Percentiles rank a stretch among this genome's conserved stretches.
These are phyloP conservation scores for Candida caryicola DNA, from an alignment of 805 yeast genomes.

Conservation along the genomic window DNA sequence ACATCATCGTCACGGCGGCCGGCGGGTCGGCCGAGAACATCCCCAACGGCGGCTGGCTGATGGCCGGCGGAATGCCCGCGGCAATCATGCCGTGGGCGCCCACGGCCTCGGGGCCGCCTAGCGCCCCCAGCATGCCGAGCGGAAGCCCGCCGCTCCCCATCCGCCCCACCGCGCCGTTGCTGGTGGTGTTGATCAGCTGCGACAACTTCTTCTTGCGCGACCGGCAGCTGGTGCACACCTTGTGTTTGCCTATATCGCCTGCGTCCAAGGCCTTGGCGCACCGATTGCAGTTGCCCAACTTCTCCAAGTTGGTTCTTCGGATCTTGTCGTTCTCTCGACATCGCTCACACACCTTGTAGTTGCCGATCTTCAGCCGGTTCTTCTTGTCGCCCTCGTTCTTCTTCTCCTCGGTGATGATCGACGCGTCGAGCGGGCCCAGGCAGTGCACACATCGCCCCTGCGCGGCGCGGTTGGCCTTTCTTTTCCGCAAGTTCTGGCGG, in stretches of 20 bases:
- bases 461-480: constrained; percentile 58
- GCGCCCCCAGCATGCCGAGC: constrained; percentile 1
- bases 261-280: constrained; percentile 52
- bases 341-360: constrained; percentile 61
- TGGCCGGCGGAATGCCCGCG: constrained; percentile 1
- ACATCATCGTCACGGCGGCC: constrained; percentile 6
- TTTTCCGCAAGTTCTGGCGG: constrained; percentile 49
- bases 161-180: constrained; percentile 4
- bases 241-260: constrained; percentile 48
- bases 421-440: constrained; percentile 51
- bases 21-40: constrained; percentile 7
- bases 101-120: constrained; percentile 2
- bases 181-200: constrained; percentile 11
- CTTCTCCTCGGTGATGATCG: constrained; percentile 31
- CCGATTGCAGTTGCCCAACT: constrained; percentile 58
- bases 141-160: constrained; percentile 2
- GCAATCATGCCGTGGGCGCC: constrained; percentile 1
- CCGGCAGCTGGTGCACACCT: constrained; percentile 56
- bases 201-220: constrained; percentile 46
- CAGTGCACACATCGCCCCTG: constrained; percentile 70
- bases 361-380: constrained; percentile 22
- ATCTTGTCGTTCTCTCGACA: constrained; percentile 62
- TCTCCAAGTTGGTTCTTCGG: constrained; percentile 54
- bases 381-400: constrained; percentile 17
- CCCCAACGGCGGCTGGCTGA: constrained; percentile 7